Percentiles rank a stretch among this genome's conserved stretches.
phyloP scores from a whole-genome alignment of 2,329 filamentous ascomycete genomes.

The Huntiella bhutanensis region DNA sequence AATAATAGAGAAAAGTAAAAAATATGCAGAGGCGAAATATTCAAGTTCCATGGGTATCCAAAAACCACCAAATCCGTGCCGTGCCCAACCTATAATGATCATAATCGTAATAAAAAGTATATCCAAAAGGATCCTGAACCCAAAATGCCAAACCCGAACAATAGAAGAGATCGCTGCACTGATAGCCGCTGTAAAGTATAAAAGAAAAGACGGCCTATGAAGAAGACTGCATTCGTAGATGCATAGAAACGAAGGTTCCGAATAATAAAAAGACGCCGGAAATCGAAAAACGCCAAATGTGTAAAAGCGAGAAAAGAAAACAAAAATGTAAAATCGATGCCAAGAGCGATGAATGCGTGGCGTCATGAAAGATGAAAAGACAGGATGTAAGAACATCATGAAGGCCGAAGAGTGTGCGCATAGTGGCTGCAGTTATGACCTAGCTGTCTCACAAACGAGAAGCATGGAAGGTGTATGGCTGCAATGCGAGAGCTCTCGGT shows the following conservation, averaged over 20 bases:
- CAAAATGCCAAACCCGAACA: conserved; percentile 11
- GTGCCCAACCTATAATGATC: conserved; percentile 9
- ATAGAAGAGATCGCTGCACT: conserved; percentile 12
- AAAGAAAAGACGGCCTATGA: conserved; percentile 1
- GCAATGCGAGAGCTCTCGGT: background rate
- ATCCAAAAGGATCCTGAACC: conserved; percentile 1
- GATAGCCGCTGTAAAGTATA: conserved; percentile 9
- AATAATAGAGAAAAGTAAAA: background rate
- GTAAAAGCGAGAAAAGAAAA: background rate
- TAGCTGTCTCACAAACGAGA: background rate
- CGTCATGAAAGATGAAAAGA: background rate
- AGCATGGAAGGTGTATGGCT: background rate
- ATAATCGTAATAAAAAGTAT: conserved; percentile 11
- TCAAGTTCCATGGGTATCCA: conserved; percentile 11
- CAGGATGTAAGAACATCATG: conserved; percentile 11
- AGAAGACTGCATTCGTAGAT: background rate
- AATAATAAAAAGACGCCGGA: too few species aligned
- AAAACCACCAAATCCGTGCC: conserved; percentile 7
- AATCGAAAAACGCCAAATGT: background rate
- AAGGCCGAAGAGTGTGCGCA: conserved; percentile 1
- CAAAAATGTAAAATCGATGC: background rate
- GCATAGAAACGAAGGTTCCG: background rate
- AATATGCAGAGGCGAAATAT: conserved; percentile 6
- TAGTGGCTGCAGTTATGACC: conserved; percentile 1
- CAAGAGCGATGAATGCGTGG: too few species aligned